phyloP scores from a whole-genome alignment of 768 basidiomycete species.

The Termitomyces sp. region DNA sequence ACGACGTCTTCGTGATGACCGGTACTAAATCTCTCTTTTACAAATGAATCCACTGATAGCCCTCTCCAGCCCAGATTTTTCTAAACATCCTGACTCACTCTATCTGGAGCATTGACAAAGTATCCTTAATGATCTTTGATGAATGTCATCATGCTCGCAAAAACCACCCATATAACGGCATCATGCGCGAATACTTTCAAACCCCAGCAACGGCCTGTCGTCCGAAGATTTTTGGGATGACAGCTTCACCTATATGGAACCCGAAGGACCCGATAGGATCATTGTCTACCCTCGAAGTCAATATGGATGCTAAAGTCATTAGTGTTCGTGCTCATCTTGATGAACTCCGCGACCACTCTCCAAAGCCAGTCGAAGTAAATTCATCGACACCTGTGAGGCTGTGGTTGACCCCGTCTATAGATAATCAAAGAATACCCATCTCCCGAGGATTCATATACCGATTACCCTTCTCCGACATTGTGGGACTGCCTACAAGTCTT shows the following conservation, averaged over 20 bases:
- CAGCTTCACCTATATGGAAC: slow-evolving; percentile 87
- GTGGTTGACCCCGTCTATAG: slow-evolving; percentile 27
- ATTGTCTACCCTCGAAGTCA: slow-evolving; percentile 57
- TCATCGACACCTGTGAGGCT: not conserved
- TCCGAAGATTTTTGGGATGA: slow-evolving; percentile 93
- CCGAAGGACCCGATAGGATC: slow-evolving; percentile 61
- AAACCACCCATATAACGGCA: slow-evolving; percentile 71
- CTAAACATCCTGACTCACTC: slow-evolving; percentile 77
- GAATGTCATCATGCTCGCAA: slow-evolving; percentile 78
- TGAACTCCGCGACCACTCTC: slow-evolving; percentile 58
- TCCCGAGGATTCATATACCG: slow-evolving; percentile 38
- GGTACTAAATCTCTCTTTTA: slow-evolving; percentile 32
- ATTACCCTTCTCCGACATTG: slow-evolving; percentile 47
- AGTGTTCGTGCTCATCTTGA: slow-evolving; percentile 65
- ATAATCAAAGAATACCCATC: slow-evolving; percentile 49
- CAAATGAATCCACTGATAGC: not conserved
- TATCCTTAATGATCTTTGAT: slow-evolving; percentile 72
- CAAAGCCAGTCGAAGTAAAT: slow-evolving; percentile 61
- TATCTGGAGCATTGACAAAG: slow-evolving; percentile 65
- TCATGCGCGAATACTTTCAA: slow-evolving; percentile 64
- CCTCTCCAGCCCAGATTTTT: slow-evolving; percentile 74
- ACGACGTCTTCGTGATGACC: slow-evolving; percentile 85
- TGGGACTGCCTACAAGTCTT: slow-evolving; percentile 30
- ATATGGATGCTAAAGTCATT: slow-evolving; percentile 68
- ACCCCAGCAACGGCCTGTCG: slow-evolving; percentile 35